Percentiles rank a stretch among this genome's conserved stretches.
phyloP scores from a whole-genome alignment of 1,284 basidiomycete species.

The Amylostereum areolatum region DNA sequence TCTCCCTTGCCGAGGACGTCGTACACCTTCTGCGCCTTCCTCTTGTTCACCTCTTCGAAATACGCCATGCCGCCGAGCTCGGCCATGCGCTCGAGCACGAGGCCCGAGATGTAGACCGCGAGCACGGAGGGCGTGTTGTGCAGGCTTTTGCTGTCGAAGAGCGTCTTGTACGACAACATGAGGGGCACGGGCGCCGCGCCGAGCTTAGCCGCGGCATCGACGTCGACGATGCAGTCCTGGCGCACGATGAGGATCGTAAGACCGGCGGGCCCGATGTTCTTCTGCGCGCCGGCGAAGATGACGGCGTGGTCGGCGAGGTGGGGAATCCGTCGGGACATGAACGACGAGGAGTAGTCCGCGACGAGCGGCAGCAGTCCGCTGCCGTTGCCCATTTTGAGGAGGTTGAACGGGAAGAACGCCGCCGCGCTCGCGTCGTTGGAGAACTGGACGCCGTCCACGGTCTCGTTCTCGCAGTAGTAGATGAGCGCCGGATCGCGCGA shows the following conservation, averaged over 20 bases:
- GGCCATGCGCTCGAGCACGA: constrained; percentile 76
- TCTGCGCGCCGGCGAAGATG: constrained; percentile 98
- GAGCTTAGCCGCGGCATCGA: constrained; percentile 72
- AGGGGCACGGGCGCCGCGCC: constrained; percentile 75
- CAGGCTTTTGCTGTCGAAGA: constrained; percentile 76
- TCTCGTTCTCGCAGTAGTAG: constrained; percentile 99
- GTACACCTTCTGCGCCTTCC: constrained; percentile 77
- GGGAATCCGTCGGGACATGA: constrained; percentile 94
- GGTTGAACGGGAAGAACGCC: constrained; percentile 82
- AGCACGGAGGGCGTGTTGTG: constrained; percentile 97
- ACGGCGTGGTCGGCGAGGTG: constrained; percentile 84
- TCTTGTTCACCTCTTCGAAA: constrained; percentile 61
- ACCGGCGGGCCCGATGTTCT: constrained; percentile 96
- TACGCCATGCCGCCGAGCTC: constrained; percentile 67
- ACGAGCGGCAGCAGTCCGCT: constrained; percentile 74
- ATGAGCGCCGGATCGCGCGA: constrained; percentile 80
- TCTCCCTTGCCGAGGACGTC: constrained; percentile 66
- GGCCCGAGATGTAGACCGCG: constrained; percentile 85
- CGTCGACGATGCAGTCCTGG: constrained; percentile 86
- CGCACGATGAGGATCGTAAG: constrained; percentile 91
- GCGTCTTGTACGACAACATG: constrained; percentile 82
- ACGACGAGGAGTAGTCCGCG: constrained; percentile 94
- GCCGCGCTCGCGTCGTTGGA: constrained; percentile 45
- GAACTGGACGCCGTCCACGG: constrained; percentile 95
- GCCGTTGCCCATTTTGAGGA: constrained; percentile 44